A percentile compares a stretch with the other conserved stretches of the same genome.
Evolutionary conservation across 73 alveolate species (phyloP).

Genomic region (Tetrahymena elliotti): DNA sequence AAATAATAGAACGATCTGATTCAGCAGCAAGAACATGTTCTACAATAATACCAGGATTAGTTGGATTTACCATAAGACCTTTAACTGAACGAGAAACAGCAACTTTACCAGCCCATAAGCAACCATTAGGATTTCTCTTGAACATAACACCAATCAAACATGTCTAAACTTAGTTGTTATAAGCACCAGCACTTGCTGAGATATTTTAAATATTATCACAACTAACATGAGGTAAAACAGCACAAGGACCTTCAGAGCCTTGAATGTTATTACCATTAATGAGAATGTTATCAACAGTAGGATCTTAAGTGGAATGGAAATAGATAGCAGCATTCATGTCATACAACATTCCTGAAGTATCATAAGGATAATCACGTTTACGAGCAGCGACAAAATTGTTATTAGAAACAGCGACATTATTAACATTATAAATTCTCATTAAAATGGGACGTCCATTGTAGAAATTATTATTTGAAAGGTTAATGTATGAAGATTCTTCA

Average conservation of each 20-base stretch:
- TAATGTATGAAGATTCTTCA: slow-evolving; percentile 11
- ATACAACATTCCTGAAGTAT: background rate
- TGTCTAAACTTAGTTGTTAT: background rate
- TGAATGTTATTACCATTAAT: background rate
- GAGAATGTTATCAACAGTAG: background rate
- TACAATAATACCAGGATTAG: background rate
- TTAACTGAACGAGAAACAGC: background rate
- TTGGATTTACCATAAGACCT: background rate
- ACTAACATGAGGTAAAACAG: background rate
- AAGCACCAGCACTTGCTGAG: background rate
- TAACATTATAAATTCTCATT: background rate
- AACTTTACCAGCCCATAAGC: background rate
- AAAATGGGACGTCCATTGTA: slow-evolving; percentile 28
- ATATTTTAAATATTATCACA: background rate
- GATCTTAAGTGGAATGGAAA: background rate
- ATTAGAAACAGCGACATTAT: background rate
- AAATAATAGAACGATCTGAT: background rate
- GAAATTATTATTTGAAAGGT: background rate
- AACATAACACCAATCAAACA: background rate
- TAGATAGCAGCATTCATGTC: slow-evolving; percentile 14
- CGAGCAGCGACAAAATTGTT: slow-evolving; percentile 1
- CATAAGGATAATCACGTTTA: slow-evolving; percentile 14
- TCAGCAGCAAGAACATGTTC: background rate
- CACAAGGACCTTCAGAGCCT: background rate
- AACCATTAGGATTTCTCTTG: background rate